Evolutionary conservation across 2,329 filamentous ascomycete species (phyloP).

Genomic region (Sclerotinia glacialis): DNA sequence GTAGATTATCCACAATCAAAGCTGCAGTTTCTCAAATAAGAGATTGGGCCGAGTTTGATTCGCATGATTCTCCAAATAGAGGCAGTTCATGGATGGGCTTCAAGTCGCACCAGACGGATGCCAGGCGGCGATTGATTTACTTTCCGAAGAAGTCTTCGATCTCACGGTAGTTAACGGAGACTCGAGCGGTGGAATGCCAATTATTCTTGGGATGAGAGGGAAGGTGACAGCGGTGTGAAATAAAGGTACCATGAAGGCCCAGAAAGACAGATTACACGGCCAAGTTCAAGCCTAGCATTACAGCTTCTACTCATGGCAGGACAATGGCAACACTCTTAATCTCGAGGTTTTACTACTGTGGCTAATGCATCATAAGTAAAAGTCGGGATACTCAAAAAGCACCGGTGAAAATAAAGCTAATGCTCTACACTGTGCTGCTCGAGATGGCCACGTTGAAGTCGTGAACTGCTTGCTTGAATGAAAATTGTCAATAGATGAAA

Average conservation of each 20-base stretch:
- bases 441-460: conserved; percentile 10
- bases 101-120: conserved; percentile 41
- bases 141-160: conserved; percentile 39
- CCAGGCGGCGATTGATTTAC: conserved; percentile 40
- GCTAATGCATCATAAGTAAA: background rate
- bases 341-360: background rate
- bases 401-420: background rate
- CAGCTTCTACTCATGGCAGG: conserved; percentile 24
- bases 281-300: conserved; percentile 25
- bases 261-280: conserved; percentile 20
- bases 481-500: conserved; percentile 13
- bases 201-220: conserved; percentile 6
- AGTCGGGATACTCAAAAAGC: conserved; percentile 14
- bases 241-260: conserved; percentile 24
- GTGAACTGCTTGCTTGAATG: conserved; percentile 12
- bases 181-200: background rate
- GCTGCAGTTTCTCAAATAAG: conserved; percentile 24
- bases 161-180: background rate
- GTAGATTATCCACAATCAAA: conserved; percentile 23
- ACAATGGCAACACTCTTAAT: conserved; percentile 20
- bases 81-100: conserved; percentile 37
- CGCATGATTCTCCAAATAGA: conserved; percentile 30
- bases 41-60: conserved; percentile 25
- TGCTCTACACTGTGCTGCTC: conserved; percentile 6
- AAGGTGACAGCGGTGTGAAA: conserved; percentile 17